A percentile compares a stretch with the other conserved stretches of the same genome.
phyloP scores from a whole-genome alignment of 2,329 filamentous ascomycete species.

The Clarireedia sp. region DNA sequence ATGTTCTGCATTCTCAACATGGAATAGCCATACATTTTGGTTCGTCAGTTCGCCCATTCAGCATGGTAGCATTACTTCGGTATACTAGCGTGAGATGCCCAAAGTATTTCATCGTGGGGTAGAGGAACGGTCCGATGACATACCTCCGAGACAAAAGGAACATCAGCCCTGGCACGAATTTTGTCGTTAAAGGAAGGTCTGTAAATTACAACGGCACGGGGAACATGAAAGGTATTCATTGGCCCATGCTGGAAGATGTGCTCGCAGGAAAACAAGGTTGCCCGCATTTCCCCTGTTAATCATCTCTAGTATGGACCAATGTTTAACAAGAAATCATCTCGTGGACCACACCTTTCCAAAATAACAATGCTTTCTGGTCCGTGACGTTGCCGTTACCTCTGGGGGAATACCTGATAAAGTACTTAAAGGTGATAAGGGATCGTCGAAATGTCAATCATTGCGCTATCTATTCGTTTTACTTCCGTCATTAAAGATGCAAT shows the following conservation, averaged over 20 bases:
- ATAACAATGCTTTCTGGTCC: neutral
- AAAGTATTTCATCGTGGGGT: neutral
- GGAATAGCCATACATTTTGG: neutral
- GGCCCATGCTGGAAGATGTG: neutral
- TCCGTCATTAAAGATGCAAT: neutral
- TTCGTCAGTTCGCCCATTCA: neutral
- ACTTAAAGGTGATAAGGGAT: neutral
- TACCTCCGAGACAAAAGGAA: neutral
- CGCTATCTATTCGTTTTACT: too few relatives aligned
- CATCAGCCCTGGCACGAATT: neutral
- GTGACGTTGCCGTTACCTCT: neutral
- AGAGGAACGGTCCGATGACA: conserved; percentile 2
- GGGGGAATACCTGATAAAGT: neutral
- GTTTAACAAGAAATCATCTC: neutral
- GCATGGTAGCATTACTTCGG: too few relatives aligned
- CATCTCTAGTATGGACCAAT: neutral
- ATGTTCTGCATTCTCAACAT: too few relatives aligned
- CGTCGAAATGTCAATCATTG: neutral
- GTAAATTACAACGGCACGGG: neutral
- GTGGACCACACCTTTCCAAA: neutral
- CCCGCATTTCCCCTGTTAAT: neutral
- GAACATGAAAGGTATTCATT: neutral
- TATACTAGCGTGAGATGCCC: neutral
- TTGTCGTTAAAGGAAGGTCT: neutral
- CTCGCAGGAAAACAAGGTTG: neutral